A percentile compares a stretch with the other conserved stretches of the same genome.
These are phyloP conservation scores for Pythium dissotocum DNA, from an alignment of 352 stramenopile species.

Conservation along the genomic window DNA sequence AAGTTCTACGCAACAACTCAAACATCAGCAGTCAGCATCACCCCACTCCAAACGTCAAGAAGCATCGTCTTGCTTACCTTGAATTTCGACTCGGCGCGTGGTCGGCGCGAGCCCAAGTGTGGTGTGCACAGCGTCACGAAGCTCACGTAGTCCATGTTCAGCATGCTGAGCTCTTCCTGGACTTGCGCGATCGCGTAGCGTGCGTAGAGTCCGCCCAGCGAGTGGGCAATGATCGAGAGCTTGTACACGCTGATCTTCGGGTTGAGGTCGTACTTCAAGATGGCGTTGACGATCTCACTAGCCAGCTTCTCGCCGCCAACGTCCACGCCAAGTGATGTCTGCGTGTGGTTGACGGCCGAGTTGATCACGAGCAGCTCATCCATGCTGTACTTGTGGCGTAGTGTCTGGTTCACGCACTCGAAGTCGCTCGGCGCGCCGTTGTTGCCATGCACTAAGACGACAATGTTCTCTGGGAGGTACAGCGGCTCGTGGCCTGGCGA, in stretches of 20 bases:
- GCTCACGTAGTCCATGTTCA: conserved; percentile 70
- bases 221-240: conserved; percentile 71
- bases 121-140: conserved; percentile 83
- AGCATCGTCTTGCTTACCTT: conserved; percentile 46
- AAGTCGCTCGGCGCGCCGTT: conserved; percentile 78
- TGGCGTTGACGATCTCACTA: conserved; percentile 53
- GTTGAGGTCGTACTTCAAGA: conserved; percentile 65
- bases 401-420: conserved; percentile 47
- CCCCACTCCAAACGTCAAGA: neutral
- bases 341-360: conserved; percentile 53
- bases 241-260: conserved; percentile 56
- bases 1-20: conserved; percentile 49
- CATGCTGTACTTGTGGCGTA: conserved; percentile 45
- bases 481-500: conserved; percentile 50
- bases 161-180: conserved; percentile 47
- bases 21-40: neutral
- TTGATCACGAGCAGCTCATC: conserved; percentile 70
- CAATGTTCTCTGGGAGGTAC: conserved; percentile 61
- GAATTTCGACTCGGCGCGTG: conserved; percentile 55
- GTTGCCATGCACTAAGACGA: conserved; percentile 84
- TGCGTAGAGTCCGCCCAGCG: conserved; percentile 75
- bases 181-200: conserved; percentile 67
- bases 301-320: conserved; percentile 64
- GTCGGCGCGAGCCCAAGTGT: conserved; percentile 71
- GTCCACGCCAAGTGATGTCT: conserved; percentile 70